Base-by-base conservation (phyloP, 2,329 filamentous ascomycete species). In the Fusarium sarcochroum region DNA sequence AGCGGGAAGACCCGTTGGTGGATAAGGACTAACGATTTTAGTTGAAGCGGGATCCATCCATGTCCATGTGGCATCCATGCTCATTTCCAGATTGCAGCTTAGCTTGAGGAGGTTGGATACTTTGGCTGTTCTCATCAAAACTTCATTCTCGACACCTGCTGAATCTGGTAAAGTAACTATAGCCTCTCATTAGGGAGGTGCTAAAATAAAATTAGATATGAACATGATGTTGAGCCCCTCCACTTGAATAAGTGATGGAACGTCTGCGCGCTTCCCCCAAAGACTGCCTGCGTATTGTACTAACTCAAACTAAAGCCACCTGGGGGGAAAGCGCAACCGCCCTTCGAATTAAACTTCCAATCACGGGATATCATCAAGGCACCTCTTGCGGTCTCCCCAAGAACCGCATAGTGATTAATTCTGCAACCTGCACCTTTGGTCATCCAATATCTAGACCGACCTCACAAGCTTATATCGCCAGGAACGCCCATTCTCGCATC, bases 21-120 rank as follows among this genome's bases (percentile, higher is more conserved):
- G 61, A 64, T 64, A 59, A 32, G 37, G 23, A 37, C 41, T 64
- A 64, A 46, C 45, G 47, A 21, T 30, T 18, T 60, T 50, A 53
- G 40, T 34, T 34, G 25, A 27, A 56, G 47, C 20, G 32, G 23
- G 21, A 37, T 51, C 34, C n/a, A 23, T 65, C 61, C 61, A 59
- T 64, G 21, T 65, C 61, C 61, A 59, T 64, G 61, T 64, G 61
- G 61, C 61, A 64, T 64, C 61, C 61, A 64, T 64, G 60, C 47
- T 65, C 35, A 13, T 65, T 58, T 65, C 20, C 50, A 64, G 52
- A 65, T 52, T 41, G 40, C 59, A 49, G 55, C 32, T 30, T 30
- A 30, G 27, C 27, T 30, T 30, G 27, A 30, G 10, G 27, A 30
- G 10, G 27, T 30, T 13, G 10, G 27, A 13, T 30, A 30, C 27